These are phyloP conservation scores for Amanita jacksonii DNA, from an alignment of 768 basidiomycete species.

Conservation along the genomic window DNA sequence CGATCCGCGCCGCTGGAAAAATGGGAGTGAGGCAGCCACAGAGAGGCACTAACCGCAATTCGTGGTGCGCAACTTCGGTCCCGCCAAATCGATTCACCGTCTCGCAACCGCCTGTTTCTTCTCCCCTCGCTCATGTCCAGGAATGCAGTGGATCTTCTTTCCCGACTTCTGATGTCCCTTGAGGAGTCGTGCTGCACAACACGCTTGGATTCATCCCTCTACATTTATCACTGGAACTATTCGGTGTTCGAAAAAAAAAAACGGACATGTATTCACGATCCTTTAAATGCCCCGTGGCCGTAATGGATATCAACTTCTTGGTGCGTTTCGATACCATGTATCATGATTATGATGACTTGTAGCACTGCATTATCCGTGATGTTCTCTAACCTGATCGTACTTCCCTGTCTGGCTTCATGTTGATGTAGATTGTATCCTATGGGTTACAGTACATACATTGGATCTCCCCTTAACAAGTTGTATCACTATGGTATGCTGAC, in stretches of 20 bases:
- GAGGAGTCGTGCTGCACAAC: too few species aligned
- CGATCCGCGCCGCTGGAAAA: conserved; percentile 45
- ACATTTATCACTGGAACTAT: too few species aligned
- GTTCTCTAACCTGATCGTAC: neutral
- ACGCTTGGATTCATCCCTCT: too few species aligned
- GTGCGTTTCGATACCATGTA: neutral
- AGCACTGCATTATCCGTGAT: neutral
- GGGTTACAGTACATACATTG: neutral
- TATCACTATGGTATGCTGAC: too few species aligned
- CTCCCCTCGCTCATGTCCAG: conserved; percentile 6
- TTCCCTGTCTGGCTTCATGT: too few species aligned
- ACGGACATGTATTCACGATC: neutral
- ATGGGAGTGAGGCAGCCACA: conserved; percentile 38
- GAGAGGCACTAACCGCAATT: conserved; percentile 38
- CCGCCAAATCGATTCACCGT: conserved; percentile 2
- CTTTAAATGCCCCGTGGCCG: neutral
- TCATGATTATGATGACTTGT: conserved; percentile 1
- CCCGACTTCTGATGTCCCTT: neutral
- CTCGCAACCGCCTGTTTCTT: neutral
- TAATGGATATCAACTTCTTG: too few species aligned
- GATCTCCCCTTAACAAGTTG: too few species aligned
- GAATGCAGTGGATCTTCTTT: neutral
- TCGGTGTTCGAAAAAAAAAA: neutral
- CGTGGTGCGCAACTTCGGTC: conserved; percentile 30
- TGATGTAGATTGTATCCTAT: neutral